Evolutionary conservation across 75 land plant species (phyloP).

Genomic region (Cupressus sempervirens): DNA sequence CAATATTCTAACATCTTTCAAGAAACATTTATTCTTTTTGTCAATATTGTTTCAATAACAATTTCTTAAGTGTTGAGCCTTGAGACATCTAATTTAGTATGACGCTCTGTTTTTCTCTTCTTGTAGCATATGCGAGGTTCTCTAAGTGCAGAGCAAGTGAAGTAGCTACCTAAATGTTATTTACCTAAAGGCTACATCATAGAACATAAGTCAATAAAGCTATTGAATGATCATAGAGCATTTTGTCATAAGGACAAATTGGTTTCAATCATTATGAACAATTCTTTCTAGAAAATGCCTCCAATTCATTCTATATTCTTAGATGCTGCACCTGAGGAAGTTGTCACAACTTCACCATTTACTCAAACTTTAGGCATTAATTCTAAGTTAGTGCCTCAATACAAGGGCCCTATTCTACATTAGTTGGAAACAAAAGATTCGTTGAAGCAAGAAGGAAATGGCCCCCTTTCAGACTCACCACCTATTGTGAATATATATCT

Average conservation of each 20-base stretch:
- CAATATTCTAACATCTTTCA: not conserved
- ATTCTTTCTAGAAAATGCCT: not conserved
- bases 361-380: not conserved
- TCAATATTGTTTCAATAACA: constrained; percentile 1
- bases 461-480: not conserved
- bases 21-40: not conserved
- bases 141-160: constrained; percentile 9
- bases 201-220: not conserved
- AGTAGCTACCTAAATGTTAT: constrained; percentile 4
- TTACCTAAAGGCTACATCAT: not conserved
- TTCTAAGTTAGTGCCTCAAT: not conserved
- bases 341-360: not conserved
- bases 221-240: not conserved
- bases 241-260: not conserved
- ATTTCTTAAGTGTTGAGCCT: not conserved
- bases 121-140: constrained; percentile 6
- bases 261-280: not conserved
- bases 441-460: not conserved
- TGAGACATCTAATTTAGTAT: not conserved
- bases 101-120: not conserved
- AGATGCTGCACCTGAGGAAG: not conserved
- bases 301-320: not conserved
- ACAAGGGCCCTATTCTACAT: not conserved
- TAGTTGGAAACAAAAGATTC: not conserved
- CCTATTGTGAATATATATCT: not conserved